These are phyloP conservation scores for Leccinum boreale DNA, from an alignment of 768 basidiomycete species.

Conservation along the genomic window DNA sequence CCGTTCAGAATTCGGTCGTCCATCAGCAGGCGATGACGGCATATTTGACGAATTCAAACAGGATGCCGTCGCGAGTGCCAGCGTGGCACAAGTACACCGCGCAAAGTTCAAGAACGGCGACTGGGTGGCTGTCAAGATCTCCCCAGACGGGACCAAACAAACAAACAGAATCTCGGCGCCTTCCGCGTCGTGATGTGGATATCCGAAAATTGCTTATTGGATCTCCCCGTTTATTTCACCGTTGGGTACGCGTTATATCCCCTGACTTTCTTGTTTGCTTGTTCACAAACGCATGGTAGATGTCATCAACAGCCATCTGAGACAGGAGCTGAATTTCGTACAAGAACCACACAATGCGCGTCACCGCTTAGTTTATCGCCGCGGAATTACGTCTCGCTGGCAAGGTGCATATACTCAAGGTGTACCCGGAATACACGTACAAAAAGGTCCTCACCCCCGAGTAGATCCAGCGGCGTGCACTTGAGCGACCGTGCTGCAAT, in stretches of 20 bases:
- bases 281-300: constrained; percentile 36
- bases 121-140: constrained; percentile 92
- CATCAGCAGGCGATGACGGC: constrained; percentile 48
- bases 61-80: constrained; percentile 79
- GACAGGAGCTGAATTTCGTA: constrained; percentile 79
- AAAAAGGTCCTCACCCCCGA: constrained; percentile 80
- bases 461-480: constrained; percentile 75
- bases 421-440: constrained; percentile 69
- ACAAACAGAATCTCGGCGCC: constrained; percentile 76
- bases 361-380: constrained; percentile 65
- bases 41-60: constrained; percentile 79
- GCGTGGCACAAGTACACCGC: constrained; percentile 89
- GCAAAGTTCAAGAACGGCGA: constrained; percentile 54
- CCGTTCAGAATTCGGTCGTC: too few species aligned
- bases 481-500: constrained; percentile 61
- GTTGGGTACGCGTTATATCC: constrained; percentile 52
- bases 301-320: constrained; percentile 78
- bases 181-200: constrained; percentile 73
- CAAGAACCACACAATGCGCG: constrained; percentile 77
- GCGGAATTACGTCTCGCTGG: constrained; percentile 66
- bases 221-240: constrained; percentile 79
- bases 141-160: constrained; percentile 82
- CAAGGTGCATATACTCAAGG: constrained; percentile 75
- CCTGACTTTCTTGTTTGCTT: not conserved
- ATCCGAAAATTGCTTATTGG: constrained; percentile 77